A percentile compares a stretch with the other conserved stretches of the same genome.
phyloP scores from a whole-genome alignment of 2,329 filamentous ascomycete genomes.

The Trichoderma sp. region DNA sequence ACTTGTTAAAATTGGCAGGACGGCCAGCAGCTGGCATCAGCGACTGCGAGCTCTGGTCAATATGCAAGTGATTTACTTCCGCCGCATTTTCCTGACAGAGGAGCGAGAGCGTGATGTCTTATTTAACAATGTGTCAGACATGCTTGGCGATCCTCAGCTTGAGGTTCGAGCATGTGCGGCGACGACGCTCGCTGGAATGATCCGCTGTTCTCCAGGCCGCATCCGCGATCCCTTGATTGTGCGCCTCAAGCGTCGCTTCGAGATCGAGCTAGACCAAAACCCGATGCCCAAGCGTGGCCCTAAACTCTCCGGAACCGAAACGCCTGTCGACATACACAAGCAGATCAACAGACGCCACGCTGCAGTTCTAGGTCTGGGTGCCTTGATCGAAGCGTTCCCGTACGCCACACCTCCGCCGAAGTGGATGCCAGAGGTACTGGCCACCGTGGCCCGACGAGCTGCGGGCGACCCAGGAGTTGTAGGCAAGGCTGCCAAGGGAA shows the following conservation, averaged over 20 bases:
- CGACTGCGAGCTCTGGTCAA: slow-evolving; percentile 93
- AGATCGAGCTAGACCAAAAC: slow-evolving; percentile 75
- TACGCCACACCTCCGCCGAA: slow-evolving; percentile 88
- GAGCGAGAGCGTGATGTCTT: slow-evolving; percentile 75
- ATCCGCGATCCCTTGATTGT: slow-evolving; percentile 79
- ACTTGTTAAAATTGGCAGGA: slow-evolving; percentile 84
- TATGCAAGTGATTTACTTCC: slow-evolving; percentile 98
- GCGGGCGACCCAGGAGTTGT: slow-evolving; percentile 89
- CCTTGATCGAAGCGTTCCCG: slow-evolving; percentile 92
- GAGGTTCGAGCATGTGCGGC: slow-evolving; percentile 94
- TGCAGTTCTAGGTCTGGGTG: slow-evolving; percentile 86
- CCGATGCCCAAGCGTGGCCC: slow-evolving; percentile 77
- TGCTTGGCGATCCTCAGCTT: slow-evolving; percentile 89
- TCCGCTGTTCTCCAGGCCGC: slow-evolving; percentile 83
- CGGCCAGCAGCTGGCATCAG: slow-evolving; percentile 90
- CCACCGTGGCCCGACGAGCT: slow-evolving; percentile 80
- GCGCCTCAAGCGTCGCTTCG: slow-evolving; percentile 78
- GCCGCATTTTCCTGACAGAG: slow-evolving; percentile 85
- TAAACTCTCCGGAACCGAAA: slow-evolving; percentile 67
- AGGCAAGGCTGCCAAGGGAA: slow-evolving; percentile 91
- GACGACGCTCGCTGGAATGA: slow-evolving; percentile 94
- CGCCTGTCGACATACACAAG: slow-evolving; percentile 70
- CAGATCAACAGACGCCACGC: slow-evolving; percentile 84
- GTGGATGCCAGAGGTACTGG: slow-evolving; percentile 94
- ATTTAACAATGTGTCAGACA: slow-evolving; percentile 91